phyloP scores from a whole-genome alignment of 768 basidiomycete species.

The Podaxis sp. region DNA sequence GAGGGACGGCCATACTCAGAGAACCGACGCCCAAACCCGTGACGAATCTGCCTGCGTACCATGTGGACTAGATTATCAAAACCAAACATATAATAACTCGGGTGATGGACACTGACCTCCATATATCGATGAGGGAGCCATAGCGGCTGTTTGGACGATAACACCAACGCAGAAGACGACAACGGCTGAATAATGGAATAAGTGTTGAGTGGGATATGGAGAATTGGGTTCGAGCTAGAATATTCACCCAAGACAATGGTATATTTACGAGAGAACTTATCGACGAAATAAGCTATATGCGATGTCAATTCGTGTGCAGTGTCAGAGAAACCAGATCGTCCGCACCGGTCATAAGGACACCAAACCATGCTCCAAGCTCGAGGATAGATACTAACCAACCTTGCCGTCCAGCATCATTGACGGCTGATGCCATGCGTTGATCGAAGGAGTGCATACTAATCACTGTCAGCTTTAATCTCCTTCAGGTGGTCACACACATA shows the following conservation, averaged over 20 bases:
- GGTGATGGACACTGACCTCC: conserved; percentile 38
- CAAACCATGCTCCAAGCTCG: conserved; percentile 76
- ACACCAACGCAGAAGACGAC: conserved; percentile 69
- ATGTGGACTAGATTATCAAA: background rate
- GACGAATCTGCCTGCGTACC: conserved; percentile 57
- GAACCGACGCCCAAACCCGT: conserved; percentile 83
- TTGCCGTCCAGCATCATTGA: conserved; percentile 49
- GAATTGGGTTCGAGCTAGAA: background rate
- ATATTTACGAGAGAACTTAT: conserved; percentile 73
- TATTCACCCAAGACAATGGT: conserved; percentile 57
- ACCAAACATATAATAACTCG: background rate
- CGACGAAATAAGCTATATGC: conserved; percentile 55
- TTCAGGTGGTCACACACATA: conserved; percentile 26
- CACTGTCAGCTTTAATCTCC: background rate
- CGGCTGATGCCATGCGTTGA: conserved; percentile 55
- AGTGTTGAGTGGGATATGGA: background rate
- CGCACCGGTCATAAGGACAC: conserved; percentile 66
- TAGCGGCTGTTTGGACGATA: conserved; percentile 67
- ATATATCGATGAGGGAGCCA: conserved; percentile 59
- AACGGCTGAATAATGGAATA: conserved; percentile 38
- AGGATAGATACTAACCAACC: conserved; percentile 77
- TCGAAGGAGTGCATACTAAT: conserved; percentile 52
- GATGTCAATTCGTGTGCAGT: background rate
- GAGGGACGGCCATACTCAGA: conserved; percentile 79
- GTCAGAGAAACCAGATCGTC: background rate